phyloP scores from a whole-genome alignment of 31 red algal genomes.

The Asparagopsis taxiformis region DNA sequence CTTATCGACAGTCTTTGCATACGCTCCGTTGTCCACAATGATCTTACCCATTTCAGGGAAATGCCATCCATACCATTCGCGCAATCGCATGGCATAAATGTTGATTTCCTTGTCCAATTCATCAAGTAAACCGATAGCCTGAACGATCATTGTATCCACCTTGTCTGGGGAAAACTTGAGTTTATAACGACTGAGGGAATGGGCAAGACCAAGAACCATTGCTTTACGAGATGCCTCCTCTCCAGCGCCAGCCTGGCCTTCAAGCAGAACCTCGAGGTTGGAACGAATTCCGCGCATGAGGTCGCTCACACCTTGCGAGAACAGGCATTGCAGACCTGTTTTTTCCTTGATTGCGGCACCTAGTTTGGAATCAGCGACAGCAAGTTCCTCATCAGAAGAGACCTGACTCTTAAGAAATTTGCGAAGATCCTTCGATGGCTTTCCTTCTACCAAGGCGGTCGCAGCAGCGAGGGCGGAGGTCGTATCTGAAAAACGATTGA shows the following conservation, averaged over 20 bases:
- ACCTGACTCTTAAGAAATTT: constrained; percentile 93
- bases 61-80: constrained; percentile 99
- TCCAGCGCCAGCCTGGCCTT: constrained; percentile 44
- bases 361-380: constrained; percentile 92
- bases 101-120: constrained; percentile 99
- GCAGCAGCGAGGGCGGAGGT: constrained; percentile 82
- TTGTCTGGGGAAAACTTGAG: constrained; percentile 99
- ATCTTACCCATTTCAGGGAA: constrained; percentile 98
- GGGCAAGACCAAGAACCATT: constrained; percentile 96
- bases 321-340: constrained; percentile 89
- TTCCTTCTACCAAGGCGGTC: constrained; percentile 88
- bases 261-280: constrained; percentile 74
- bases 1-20: constrained; percentile 79
- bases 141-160: constrained; percentile 96
- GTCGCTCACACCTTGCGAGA: constrained; percentile 58
- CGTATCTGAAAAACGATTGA: constrained; percentile 87
- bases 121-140: constrained; percentile 93
- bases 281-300: constrained; percentile 83
- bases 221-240: constrained; percentile 48
- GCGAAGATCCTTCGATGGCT: constrained; percentile 89
- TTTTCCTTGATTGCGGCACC: constrained; percentile 91
- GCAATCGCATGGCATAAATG: constrained; percentile 95
- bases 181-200: constrained; percentile 97
- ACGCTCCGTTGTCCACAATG: constrained; percentile 82
- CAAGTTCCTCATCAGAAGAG: constrained; percentile 67